A percentile compares a stretch with the other conserved stretches of the same genome.
Evolutionary conservation across 345 rosid species (phyloP).

Genomic region (Luvunga scandens): DNA sequence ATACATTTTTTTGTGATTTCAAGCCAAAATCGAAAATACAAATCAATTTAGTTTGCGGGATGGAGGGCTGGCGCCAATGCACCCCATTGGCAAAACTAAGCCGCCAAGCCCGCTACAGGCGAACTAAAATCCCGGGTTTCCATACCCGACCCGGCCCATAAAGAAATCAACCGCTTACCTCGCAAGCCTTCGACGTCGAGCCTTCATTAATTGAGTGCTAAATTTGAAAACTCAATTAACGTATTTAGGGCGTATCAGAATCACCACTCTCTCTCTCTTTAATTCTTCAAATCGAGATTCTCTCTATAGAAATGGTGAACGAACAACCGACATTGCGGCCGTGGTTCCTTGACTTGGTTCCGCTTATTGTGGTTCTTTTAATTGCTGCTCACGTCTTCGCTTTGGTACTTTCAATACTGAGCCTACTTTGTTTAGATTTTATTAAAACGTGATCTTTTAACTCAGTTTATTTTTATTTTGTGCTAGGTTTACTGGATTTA

Average conservation of each 20-base stretch:
- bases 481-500: constrained; percentile 78
- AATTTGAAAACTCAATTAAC: background rate
- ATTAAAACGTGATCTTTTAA: background rate
- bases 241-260: background rate
- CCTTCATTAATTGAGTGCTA: background rate
- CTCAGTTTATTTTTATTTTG: background rate
- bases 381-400: constrained; percentile 84
- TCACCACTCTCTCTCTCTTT: background rate
- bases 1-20: too few relatives aligned
- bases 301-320: constrained; percentile 40
- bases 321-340: constrained; percentile 38
- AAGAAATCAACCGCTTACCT: background rate
- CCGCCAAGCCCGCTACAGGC: background rate
- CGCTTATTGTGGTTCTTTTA: constrained; percentile 55
- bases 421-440: background rate
- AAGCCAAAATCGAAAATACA: too few relatives aligned
- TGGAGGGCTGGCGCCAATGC: too few relatives aligned
- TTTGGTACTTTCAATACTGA: constrained; percentile 36
- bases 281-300: background rate
- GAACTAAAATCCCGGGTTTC: background rate
- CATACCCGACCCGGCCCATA: background rate
- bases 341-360: constrained; percentile 73
- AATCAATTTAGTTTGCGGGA: too few relatives aligned
- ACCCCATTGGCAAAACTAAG: too few relatives aligned
- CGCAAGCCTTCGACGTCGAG: background rate